These are phyloP conservation scores for Pugionium dolabratum DNA, from an alignment of 345 rosid genomes.

Conservation along the genomic window DNA sequence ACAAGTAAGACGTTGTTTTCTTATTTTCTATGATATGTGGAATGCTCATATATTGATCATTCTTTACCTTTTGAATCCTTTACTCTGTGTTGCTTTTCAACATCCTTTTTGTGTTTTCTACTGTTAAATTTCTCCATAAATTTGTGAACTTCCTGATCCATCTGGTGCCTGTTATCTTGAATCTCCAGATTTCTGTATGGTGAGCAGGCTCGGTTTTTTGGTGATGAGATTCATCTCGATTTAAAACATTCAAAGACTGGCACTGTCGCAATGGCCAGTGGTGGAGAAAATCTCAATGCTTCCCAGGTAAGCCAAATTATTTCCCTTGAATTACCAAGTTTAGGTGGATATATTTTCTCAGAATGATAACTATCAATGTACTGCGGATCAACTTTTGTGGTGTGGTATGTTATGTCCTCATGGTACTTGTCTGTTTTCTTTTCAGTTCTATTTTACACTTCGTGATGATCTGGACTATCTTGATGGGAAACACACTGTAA, in stretches of 20 bases:
- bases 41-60: neutral
- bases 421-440: conserved; percentile 14
- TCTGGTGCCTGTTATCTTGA: neutral
- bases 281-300: conserved; percentile 95
- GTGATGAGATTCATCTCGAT: conserved; percentile 85
- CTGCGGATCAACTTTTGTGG: neutral
- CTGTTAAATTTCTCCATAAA: neutral
- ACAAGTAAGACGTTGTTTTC: conserved; percentile 54
- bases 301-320: conserved; percentile 62
- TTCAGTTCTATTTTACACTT: conserved; percentile 83
- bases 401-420: conserved; percentile 25
- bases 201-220: conserved; percentile 91
- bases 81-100: conserved; percentile 6
- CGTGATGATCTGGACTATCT: conserved; percentile 89
- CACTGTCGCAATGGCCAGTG: conserved; percentile 94
- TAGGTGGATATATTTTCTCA: neutral
- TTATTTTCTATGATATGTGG: neutral
- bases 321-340: conserved; percentile 8
- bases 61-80: conserved; percentile 7
- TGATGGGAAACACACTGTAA: conserved; percentile 89
- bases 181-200: conserved; percentile 74
- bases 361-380: neutral
- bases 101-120: conserved; percentile 11
- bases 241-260: conserved; percentile 85
- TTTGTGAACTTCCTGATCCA: neutral